Base-by-base conservation (phyloP, 2,329 filamentous ascomycete species). In the Ophiostoma quercus region DNA sequence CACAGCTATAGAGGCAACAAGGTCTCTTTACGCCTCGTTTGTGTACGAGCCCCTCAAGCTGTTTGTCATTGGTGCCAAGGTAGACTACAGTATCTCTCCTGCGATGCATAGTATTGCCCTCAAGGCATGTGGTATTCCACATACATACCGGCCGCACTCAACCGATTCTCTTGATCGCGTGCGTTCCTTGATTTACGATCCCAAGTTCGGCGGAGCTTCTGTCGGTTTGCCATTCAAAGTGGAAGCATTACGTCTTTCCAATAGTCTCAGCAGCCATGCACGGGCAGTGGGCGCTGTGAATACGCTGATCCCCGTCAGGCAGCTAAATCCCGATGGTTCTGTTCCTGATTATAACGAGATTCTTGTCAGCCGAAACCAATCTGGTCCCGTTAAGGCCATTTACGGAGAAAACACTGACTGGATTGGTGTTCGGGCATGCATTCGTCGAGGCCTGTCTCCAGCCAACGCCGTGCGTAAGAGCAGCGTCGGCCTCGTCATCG, bases 81-180 rank as follows among this genome's bases (percentile, higher is more conserved):
- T 90, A 37, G 86, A 84, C 63, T 91, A 90, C 78, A 91, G 87
- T 71, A 80, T 91, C 54, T 91, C 89, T 0, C 90, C 90, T 0
- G 86, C 87, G 11, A 92, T 92, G 88, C 89, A 92, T 76, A 87
- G 86, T 72, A 85, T 88, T 8, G 89, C 89, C 12, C 91, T 89
- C 75, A 81, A 84, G 67, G 84, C 83, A 25, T 88, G 86, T 71
- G 88, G 88, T 14, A 87, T 92, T 84, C 87, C 86, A 2, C 89
- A 92, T 75, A 82, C 82, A 4, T 91, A 89, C 75, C 80, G 83
- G 60, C 85, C 85, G n/a, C 82, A 86, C 57, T 84, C 87, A 72
- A 88, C 88, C 51, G 79, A 83, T 8, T 84, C 85, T 0, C 76
- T 92, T 19, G 85, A 87, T 67, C 85, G 86, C 14, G 79, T 92